phyloP scores from a whole-genome alignment of 2,329 filamentous ascomycete genomes.

The Fusarium virguliforme region DNA sequence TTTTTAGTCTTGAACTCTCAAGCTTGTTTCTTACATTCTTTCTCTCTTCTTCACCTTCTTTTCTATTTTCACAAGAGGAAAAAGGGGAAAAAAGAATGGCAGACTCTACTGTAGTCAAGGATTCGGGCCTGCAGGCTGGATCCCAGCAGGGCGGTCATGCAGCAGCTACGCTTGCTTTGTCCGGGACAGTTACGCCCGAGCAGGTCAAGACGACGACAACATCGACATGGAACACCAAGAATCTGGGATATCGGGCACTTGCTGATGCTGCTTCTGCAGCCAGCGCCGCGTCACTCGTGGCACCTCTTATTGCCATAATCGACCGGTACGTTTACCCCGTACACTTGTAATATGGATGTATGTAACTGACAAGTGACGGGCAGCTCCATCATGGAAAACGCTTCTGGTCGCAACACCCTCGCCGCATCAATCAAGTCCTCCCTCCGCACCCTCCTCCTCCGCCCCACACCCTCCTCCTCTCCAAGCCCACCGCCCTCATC shows the following conservation, averaged over 20 bases:
- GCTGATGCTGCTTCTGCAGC: conserved; percentile 80
- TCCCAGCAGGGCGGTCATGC: conserved; percentile 24
- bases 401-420: conserved; percentile 77
- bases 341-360: neutral
- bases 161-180: conserved; percentile 38
- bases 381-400: conserved; percentile 86
- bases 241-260: conserved; percentile 76
- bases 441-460: conserved; percentile 69
- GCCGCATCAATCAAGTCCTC: conserved; percentile 73
- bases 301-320: conserved; percentile 89
- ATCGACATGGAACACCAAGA: conserved; percentile 80
- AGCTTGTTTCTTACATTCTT: conserved; percentile 4
- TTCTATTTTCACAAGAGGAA: neutral
- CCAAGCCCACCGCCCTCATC: conserved; percentile 79
- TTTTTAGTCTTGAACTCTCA: conserved; percentile 12
- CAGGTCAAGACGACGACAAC: conserved; percentile 20
- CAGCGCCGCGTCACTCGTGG: conserved; percentile 81
- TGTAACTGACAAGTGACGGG: conserved; percentile 30
- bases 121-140: conserved; percentile 35
- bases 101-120: neutral
- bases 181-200: conserved; percentile 42
- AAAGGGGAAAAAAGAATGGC: neutral
- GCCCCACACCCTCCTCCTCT: conserved; percentile 75
- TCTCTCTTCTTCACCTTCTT: neutral
- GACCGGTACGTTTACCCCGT: conserved; percentile 75